Base-by-base conservation (phyloP, 176 grass and related monocot genomes). In the Oryza punctata region DNA sequence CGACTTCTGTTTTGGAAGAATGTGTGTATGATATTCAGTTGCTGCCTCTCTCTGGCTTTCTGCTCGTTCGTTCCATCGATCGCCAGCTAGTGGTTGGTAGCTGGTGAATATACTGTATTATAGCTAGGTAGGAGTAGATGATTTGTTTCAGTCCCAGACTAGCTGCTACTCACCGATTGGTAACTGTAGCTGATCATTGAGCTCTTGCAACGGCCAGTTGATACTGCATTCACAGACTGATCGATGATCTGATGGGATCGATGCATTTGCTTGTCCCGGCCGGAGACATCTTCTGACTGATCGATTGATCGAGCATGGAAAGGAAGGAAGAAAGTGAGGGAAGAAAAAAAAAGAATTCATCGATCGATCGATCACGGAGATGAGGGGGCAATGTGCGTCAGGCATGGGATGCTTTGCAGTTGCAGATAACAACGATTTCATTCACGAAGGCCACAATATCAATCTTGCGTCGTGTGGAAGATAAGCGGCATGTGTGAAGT, bases 401-500 rank as follows among this genome's bases (percentile, higher is more conserved):
- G n/a, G 81, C 87, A 85, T 85, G 87, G 82, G 77, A 5, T 29
- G 76, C 40, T 18, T 10, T 2, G 57, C 7, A n/a, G 37, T 38
- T 50, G 18, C 78, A 46, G 28, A 70, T 63, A 47, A 77, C 54
- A 47, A 44, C 73, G 57, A 66, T 74, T 19, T n/a, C 18, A 18
- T 19, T n/a, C 6, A 18, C 18, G 2, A 57, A 8, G 18, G 18
- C 25, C 61, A n/a, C 61, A 46, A 46, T 57, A 57, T 57, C 50
- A 57, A 57, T 63, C 65, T 82, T 45, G 72, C 66, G 79, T 49
- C 27, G 78, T 75, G 79, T 25, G 38, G 12, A 79, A 59, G 75
- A 84, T 88, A 88, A 74, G 86, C 80, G 27, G 87, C 65, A 85
- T 85, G 82, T 89, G 65, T 81, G 40, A 24, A 45, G 87, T 85